Percentiles rank a stretch among this genome's conserved stretches.
phyloP scores from a whole-genome alignment of 495 filamentous ascomycete genomes.

The Articulospora tetracladia region DNA sequence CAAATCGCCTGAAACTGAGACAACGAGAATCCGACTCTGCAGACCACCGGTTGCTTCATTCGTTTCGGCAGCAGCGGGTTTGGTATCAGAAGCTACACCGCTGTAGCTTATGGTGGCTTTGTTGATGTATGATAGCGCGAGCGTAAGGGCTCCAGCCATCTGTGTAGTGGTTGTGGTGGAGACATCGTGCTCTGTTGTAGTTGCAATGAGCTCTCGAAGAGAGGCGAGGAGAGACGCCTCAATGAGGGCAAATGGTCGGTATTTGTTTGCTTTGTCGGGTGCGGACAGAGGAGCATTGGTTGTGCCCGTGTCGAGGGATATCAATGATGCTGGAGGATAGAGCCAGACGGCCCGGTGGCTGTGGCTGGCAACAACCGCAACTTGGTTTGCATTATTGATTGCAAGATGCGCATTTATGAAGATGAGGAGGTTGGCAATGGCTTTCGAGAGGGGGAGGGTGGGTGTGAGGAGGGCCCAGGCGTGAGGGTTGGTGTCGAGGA shows the following conservation, averaged over 20 bases:
- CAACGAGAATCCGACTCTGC: conserved; percentile 78
- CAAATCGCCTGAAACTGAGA: conserved; percentile 78
- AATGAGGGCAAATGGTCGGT: conserved; percentile 82
- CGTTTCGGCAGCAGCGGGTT: conserved; percentile 30
- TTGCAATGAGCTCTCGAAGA: conserved; percentile 62
- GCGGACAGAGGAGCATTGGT: conserved; percentile 27
- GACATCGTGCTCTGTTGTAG: conserved; percentile 58
- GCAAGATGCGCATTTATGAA: conserved; percentile 96
- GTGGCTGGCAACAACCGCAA: conserved; percentile 90
- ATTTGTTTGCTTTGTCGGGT: conserved; percentile 74
- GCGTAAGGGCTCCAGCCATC: conserved; percentile 85
- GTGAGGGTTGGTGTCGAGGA: conserved; percentile 94
- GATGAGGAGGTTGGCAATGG: conserved; percentile 86
- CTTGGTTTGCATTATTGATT: conserved; percentile 86
- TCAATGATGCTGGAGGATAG: conserved; percentile 55
- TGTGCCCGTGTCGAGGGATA: conserved; percentile 42
- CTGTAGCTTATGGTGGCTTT: conserved; percentile 39
- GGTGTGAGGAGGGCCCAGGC: conserved; percentile 80
- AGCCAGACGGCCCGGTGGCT: conserved; percentile 80
- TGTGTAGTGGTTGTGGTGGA: conserved; percentile 64
- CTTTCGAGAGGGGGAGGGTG: conserved; percentile 77
- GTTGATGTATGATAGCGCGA: conserved; percentile 87
- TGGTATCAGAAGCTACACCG: conserved; percentile 26
- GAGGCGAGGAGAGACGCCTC: conserved; percentile 72
- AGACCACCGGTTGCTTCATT: conserved; percentile 42